These are phyloP conservation scores for Suhomyces terraborum DNA, from an alignment of 1,139 yeast species.

Conservation along the genomic window DNA sequence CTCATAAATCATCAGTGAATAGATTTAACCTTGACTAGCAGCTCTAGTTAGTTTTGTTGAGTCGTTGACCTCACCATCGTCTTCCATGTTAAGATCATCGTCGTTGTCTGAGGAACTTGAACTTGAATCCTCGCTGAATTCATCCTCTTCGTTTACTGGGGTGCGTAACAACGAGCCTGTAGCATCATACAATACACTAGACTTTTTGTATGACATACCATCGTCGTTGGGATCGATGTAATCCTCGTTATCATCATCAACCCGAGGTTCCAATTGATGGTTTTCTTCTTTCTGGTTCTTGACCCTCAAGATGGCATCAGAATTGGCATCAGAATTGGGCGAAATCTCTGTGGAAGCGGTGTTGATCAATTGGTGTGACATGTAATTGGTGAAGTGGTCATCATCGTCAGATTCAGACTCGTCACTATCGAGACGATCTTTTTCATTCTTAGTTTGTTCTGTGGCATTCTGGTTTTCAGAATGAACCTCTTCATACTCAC, in stretches of 20 bases:
- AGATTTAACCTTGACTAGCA: conserved; percentile 39
- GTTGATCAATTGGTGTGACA: conserved; percentile 76
- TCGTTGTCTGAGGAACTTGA: conserved; percentile 38
- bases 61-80: conserved; percentile 23
- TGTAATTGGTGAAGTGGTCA: conserved; percentile 69
- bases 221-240: conserved; percentile 83
- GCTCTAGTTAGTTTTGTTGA: conserved; percentile 41
- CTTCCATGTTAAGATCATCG: conserved; percentile 26
- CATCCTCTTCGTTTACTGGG: conserved; percentile 25
- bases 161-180: conserved; percentile 35
- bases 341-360: conserved; percentile 61
- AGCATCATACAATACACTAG: conserved; percentile 59
- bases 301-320: not conserved
- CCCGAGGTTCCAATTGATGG: not conserved
- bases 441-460: conserved; percentile 25
- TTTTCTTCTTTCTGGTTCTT: not conserved
- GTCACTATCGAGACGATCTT: conserved; percentile 22
- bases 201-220: conserved; percentile 70
- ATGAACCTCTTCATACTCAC: conserved; percentile 24
- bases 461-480: conserved; percentile 28
- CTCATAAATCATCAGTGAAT: conserved; percentile 15
- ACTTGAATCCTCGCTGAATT: conserved; percentile 31
- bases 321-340: conserved; percentile 29
- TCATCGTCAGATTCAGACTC: conserved; percentile 30
- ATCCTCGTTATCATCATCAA: conserved; percentile 49